A percentile compares a stretch with the other conserved stretches of the same genome.
Conservation (phyloP, 345 rosid species). For the Eucalyptus caleyi region DNA sequence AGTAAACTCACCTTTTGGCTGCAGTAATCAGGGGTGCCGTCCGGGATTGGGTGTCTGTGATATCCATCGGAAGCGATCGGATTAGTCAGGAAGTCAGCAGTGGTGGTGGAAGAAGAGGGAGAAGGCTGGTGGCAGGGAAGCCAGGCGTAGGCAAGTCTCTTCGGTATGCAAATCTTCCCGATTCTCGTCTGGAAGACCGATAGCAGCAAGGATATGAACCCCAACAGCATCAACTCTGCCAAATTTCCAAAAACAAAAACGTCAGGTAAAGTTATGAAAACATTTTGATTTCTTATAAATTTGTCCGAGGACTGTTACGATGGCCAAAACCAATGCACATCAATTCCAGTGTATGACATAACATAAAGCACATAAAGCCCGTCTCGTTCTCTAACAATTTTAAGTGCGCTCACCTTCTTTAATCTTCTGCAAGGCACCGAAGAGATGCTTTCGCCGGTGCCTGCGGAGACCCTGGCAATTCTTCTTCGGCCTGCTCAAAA, state of each 20-base stretch:
- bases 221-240: conserved; percentile 84
- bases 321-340: neutral
- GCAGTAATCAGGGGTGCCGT: conserved; percentile 24
- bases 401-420: conserved; percentile 52
- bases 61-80: neutral
- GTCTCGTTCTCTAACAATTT: neutral
- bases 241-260: neutral
- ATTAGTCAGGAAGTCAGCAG: conserved; percentile 22
- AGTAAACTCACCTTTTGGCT: conserved; percentile 4
- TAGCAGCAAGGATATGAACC: conserved; percentile 69
- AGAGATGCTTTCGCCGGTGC: conserved; percentile 50
- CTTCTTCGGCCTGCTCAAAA: neutral
- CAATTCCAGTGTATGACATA: neutral
- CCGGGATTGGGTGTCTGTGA: conserved; percentile 31
- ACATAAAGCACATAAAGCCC: neutral
- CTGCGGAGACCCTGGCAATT: neutral
- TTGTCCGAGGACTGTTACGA: neutral
- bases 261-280: neutral
- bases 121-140: conserved; percentile 38
- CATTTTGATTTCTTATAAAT: neutral
- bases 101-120: neutral
- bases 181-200: conserved; percentile 47
- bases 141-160: conserved; percentile 27
- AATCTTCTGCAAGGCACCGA: conserved; percentile 62
- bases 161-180: conserved; percentile 34